Base-by-base conservation (phyloP, 805 yeast species). In the Ogataea populi-albae region DNA sequence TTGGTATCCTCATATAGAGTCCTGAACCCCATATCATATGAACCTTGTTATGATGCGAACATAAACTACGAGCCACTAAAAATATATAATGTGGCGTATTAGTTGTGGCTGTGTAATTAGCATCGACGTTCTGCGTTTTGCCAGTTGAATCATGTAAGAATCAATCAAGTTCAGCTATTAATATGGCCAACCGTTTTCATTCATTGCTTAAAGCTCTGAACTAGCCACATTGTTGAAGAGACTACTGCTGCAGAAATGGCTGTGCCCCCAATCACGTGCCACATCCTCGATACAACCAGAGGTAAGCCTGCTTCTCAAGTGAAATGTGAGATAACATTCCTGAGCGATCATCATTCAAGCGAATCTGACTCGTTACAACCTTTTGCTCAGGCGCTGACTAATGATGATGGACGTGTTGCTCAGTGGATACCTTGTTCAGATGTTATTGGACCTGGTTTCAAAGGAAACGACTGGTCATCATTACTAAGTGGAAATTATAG, bases 301-400 rank as follows among this genome's bases (percentile, higher is more conserved):
- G 98, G 98, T 1, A 71, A 67, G 41, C 98, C 98, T 1, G 96
- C 96, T 1, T 55, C 63, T 0, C 71, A 69, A n/a, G 89, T 89
- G n/a, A 62, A 69, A 3, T 86, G 93, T 54, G 79, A 79, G 19
- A 62, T 83, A 23, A 75, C 66, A 52, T 60, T 59, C 35, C 38
- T 72, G 3, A 47, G 69, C 1, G 18, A 40, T 57, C 5, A 52
- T 32, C 51, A 17, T 21, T 36, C 14, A 5, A 10, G 34, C 14
- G 17, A 33, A 20, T 25, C 37, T 4, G 31, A 34, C 11, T 11
- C 32, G 11, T 28, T 30, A 4, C 22, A 31, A 17, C 79, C 81
- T 3, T 72, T 88, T 50, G 94, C 88, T 3, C 61, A 72, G 43
- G 81, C 84, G 23, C 66, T 61, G 41, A 89, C 97, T 5, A 81